Evolutionary conservation across 2,329 filamentous ascomycete species (phyloP).

Genomic region (Onygenales sp.): DNA sequence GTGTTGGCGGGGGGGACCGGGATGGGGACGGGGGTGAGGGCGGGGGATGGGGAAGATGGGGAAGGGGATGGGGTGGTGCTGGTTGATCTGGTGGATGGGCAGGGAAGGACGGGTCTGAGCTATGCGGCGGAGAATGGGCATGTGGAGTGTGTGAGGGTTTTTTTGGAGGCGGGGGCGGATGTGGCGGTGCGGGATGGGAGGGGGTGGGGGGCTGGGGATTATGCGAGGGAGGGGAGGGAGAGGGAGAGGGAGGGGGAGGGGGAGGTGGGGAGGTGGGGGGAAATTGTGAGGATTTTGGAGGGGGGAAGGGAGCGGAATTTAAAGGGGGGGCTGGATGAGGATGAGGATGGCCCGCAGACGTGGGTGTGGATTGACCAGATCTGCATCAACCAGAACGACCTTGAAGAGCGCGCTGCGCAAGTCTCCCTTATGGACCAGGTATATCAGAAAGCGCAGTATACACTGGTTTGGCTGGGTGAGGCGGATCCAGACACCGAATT

Average conservation of each 20-base stretch:
- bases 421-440: constrained; percentile 11
- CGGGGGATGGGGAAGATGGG: background rate
- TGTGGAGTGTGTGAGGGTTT: background rate
- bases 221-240: background rate
- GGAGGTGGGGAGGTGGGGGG: background rate
- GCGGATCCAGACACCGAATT: constrained; percentile 8
- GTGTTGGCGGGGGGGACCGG: background rate
- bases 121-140: constrained; percentile 3
- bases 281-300: constrained; percentile 1
- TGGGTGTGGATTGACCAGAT: constrained; percentile 13
- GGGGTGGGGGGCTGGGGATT: constrained; percentile 1
- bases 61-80: too few species aligned
- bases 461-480: constrained; percentile 15
- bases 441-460: constrained; percentile 9
- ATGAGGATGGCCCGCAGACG: background rate
- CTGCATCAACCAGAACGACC: constrained; percentile 12
- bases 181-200: background rate
- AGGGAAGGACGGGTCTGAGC: background rate
- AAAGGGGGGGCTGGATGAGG: background rate
- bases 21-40: background rate
- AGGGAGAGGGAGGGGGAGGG: too few species aligned
- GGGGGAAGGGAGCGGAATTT: background rate
- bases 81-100: background rate
- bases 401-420: constrained; percentile 9
- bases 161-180: constrained; percentile 1